Conservation (phyloP, 345 rosid genomes). For the Syzygium aqueum region DNA sequence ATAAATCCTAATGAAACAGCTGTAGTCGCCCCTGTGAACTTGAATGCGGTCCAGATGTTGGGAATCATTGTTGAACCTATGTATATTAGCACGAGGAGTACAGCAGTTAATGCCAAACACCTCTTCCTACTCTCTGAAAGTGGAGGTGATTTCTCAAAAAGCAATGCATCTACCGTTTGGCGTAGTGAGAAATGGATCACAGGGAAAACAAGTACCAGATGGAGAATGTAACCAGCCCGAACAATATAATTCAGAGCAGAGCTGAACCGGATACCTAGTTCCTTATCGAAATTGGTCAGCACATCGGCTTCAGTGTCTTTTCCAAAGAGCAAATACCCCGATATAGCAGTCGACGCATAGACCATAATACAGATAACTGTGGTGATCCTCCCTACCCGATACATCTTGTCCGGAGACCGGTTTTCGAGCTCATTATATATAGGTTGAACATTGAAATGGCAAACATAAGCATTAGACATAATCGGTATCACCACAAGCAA, state of each 20-base stretch:
- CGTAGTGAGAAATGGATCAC: slow-evolving; percentile 91
- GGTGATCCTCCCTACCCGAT: slow-evolving; percentile 73
- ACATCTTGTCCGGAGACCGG: slow-evolving; percentile 74
- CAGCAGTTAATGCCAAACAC: slow-evolving; percentile 53
- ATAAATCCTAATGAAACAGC: slow-evolving; percentile 92
- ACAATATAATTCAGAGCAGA: slow-evolving; percentile 76
- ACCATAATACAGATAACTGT: slow-evolving; percentile 58
- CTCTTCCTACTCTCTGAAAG: slow-evolving; percentile 72
- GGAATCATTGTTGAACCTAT: slow-evolving; percentile 90
- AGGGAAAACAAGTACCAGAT: slow-evolving; percentile 92
- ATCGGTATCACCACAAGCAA: slow-evolving; percentile 91
- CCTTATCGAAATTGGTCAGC: slow-evolving; percentile 80
- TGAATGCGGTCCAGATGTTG: slow-evolving; percentile 94
- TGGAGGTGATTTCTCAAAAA: slow-evolving; percentile 68
- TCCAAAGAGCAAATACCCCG: slow-evolving; percentile 87
- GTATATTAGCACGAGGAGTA: slow-evolving; percentile 51
- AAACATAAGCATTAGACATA: slow-evolving; percentile 85
- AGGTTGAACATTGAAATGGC: slow-evolving; percentile 92
- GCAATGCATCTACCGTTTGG: slow-evolving; percentile 64
- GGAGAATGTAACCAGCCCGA: slow-evolving; percentile 82
- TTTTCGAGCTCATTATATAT: slow-evolving; percentile 87
- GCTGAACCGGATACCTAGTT: slow-evolving; percentile 78
- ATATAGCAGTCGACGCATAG: slow-evolving; percentile 64
- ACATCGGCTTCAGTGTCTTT: slow-evolving; percentile 74
- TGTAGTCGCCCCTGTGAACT: slow-evolving; percentile 97